Conservation (phyloP, 495 filamentous ascomycete genomes). For the Trichoderma asperelloides region DNA sequence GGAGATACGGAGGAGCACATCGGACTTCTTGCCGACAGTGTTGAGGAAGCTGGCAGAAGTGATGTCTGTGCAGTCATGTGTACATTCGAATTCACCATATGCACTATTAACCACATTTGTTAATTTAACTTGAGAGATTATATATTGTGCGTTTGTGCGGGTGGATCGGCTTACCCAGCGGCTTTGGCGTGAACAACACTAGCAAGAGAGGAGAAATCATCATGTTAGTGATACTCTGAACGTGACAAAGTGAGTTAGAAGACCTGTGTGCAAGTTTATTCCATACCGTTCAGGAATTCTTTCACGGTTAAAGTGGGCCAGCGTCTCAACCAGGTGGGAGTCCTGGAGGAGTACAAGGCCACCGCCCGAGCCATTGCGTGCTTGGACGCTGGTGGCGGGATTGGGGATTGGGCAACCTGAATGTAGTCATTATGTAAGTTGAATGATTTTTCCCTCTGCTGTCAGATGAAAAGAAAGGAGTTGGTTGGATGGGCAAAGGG, state of each 20-base stretch:
- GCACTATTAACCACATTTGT: conserved; percentile 33
- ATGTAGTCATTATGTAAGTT: not conserved
- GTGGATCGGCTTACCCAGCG: not conserved
- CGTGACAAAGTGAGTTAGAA: conserved; percentile 19
- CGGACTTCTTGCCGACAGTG: conserved; percentile 41
- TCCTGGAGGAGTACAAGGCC: conserved; percentile 25
- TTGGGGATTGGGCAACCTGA: conserved; percentile 16
- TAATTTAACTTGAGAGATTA: not conserved
- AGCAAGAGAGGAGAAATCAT: not conserved
- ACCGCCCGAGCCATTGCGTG: conserved; percentile 9
- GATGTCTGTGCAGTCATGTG: conserved; percentile 30
- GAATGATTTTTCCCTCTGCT: not conserved
- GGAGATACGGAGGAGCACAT: conserved; percentile 49
- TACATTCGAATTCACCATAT: conserved; percentile 73
- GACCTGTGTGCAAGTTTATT: conserved; percentile 19
- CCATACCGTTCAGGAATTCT: conserved; percentile 34
- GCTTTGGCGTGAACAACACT: conserved; percentile 5
- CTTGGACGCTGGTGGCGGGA: conserved; percentile 11
- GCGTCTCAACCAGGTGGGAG: conserved; percentile 36
- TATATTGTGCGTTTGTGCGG: not conserved
- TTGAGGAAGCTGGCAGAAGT: conserved; percentile 33
- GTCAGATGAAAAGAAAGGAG: not conserved
- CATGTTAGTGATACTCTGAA: not conserved
- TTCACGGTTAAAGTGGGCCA: conserved; percentile 59
- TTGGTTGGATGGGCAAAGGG: not conserved